phyloP scores from a whole-genome alignment of 2,329 filamentous ascomycete species.

The Byssochlamys sp. region DNA sequence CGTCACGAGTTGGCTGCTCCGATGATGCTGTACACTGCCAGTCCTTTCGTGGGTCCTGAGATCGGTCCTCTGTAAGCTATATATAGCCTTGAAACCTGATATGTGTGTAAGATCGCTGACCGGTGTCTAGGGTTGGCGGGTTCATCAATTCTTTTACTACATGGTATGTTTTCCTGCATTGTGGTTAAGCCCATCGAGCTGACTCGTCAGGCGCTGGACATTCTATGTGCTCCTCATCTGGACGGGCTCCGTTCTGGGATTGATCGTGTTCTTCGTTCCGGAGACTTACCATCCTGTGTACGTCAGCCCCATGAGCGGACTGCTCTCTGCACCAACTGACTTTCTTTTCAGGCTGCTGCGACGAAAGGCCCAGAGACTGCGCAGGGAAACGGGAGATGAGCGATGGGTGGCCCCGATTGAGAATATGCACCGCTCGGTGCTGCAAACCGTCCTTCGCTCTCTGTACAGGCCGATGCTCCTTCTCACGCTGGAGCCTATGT shows the following conservation, averaged over 20 bases:
- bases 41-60: conserved; percentile 50
- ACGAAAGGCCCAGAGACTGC: conserved; percentile 59
- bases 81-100: background rate
- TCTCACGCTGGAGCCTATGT: conserved; percentile 75
- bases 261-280: conserved; percentile 64
- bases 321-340: conserved; percentile 39
- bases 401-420: conserved; percentile 71
- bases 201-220: conserved; percentile 54
- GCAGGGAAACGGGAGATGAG: conserved; percentile 67
- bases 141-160: conserved; percentile 68
- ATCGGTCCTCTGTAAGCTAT: conserved; percentile 42
- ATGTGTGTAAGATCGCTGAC: conserved; percentile 3
- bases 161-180: conserved; percentile 41
- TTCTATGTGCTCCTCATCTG: conserved; percentile 81
- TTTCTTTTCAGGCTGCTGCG: conserved; percentile 49
- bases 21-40: conserved; percentile 70
- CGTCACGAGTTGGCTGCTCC: conserved; percentile 61
- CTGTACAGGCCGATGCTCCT: conserved; percentile 65
- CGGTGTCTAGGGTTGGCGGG: conserved; percentile 47
- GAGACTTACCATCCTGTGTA: conserved; percentile 67
- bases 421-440: conserved; percentile 58
- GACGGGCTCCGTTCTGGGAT: conserved; percentile 54
- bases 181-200: background rate
- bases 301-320: conserved; percentile 5
- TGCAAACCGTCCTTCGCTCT: conserved; percentile 48